Conservation (phyloP, 768 basidiomycete species). For the Coprinopsis cinerea region DNA sequence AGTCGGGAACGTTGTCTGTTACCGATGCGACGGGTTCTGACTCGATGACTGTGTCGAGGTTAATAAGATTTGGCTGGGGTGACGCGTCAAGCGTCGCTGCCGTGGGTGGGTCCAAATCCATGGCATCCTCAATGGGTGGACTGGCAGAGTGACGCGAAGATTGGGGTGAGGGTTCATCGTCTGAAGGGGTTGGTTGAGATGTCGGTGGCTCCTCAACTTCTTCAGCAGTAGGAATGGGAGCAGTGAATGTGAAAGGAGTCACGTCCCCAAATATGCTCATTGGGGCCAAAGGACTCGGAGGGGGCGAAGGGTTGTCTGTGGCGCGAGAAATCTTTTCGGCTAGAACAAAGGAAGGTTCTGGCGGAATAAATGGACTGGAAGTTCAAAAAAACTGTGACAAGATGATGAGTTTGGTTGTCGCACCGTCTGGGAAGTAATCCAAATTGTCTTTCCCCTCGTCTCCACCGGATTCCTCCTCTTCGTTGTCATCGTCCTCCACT, state of each 20-base stretch:
- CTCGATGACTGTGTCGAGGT: background rate
- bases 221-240: background rate
- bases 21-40: background rate
- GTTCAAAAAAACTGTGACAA: slow-evolving; percentile 14
- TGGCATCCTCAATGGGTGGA: slow-evolving; percentile 12
- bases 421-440: slow-evolving; percentile 37
- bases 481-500: slow-evolving; percentile 21
- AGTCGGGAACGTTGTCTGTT: slow-evolving; percentile 1
- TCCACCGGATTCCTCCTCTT: slow-evolving; percentile 21
- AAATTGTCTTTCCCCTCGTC: slow-evolving; percentile 28
- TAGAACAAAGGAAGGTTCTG: slow-evolving; percentile 64
- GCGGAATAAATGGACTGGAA: slow-evolving; percentile 5
- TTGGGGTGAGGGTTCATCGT: background rate
- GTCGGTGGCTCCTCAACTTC: background rate
- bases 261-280: slow-evolving; percentile 9
- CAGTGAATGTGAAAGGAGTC: background rate
- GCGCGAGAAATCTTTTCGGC: slow-evolving; percentile 64
- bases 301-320: slow-evolving; percentile 71
- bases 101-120: slow-evolving; percentile 36
- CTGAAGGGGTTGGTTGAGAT: background rate
- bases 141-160: slow-evolving; percentile 6
- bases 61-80: background rate
- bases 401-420: slow-evolving; percentile 8
- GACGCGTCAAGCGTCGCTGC: slow-evolving; percentile 4
- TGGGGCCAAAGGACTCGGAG: slow-evolving; percentile 26